Percentiles rank a stretch among this genome's conserved stretches.
These are phyloP conservation scores for Leccinum glutinopallens DNA, from an alignment of 1,284 basidiomycete genomes.

Conservation along the genomic window DNA sequence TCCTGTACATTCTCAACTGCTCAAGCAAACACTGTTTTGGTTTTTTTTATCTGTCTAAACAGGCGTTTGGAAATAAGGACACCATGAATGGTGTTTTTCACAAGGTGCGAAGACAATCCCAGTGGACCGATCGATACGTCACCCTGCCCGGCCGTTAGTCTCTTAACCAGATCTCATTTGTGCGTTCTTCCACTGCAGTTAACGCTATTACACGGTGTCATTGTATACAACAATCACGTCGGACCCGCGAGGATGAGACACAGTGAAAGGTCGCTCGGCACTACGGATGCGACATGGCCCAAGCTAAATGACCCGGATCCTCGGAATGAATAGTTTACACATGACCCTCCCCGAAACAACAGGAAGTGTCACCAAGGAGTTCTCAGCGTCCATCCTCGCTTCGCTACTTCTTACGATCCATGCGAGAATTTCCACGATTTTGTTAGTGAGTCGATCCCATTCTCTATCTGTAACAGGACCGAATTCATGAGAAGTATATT, in stretches of 20 bases:
- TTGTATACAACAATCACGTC: neutral
- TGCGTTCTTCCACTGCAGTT: neutral
- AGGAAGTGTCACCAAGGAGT: too few species aligned
- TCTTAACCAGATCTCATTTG: neutral
- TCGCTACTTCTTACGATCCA: too few species aligned
- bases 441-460: too few species aligned
- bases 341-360: too few species aligned
- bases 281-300: too few species aligned
- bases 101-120: neutral
- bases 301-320: too few species aligned
- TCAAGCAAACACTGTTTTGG: neutral
- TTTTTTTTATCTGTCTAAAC: neutral
- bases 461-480: too few species aligned
- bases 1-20: neutral
- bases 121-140: neutral
- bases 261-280: neutral
- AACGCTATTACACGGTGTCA: neutral
- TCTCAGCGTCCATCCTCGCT: too few species aligned
- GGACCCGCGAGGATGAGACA: neutral
- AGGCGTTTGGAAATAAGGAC: neutral
- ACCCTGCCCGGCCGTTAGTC: neutral
- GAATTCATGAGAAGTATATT: too few species aligned
- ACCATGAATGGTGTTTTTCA: neutral
- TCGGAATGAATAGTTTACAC: too few species aligned
- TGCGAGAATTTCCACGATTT: too few species aligned